These are phyloP conservation scores for Kockovaella imperatae DNA, from an alignment of 768 basidiomycete species.

Conservation along the genomic window DNA sequence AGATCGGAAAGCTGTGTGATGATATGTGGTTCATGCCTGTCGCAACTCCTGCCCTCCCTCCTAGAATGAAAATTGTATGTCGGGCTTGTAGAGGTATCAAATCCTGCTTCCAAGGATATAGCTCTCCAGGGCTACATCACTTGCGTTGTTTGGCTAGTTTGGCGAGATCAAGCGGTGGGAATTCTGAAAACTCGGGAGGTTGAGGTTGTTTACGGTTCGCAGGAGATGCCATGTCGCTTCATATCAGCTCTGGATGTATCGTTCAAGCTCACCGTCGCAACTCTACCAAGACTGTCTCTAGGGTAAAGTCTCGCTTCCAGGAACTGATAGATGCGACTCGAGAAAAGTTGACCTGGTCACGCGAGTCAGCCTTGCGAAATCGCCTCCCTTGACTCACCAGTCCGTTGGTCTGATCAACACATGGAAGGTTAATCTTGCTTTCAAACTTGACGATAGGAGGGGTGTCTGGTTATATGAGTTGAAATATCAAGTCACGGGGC, in stretches of 20 bases:
- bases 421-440: constrained; percentile 87
- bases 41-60: too few species aligned
- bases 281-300: constrained; percentile 87
- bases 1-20: too few species aligned
- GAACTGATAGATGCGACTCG: constrained; percentile 64
- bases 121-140: too few species aligned
- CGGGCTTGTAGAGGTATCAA: too few species aligned
- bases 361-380: not conserved
- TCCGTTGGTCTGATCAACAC: constrained; percentile 64
- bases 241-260: not conserved
- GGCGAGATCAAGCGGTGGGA: constrained; percentile 38
- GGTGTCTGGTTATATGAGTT: constrained; percentile 54
- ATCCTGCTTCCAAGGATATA: too few species aligned
- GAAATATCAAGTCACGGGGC: not conserved
- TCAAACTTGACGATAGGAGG: constrained; percentile 78
- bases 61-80: too few species aligned
- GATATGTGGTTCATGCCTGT: too few species aligned
- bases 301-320: constrained; percentile 69
- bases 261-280: constrained; percentile 65
- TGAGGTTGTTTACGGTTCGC: constrained; percentile 90
- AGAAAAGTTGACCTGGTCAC: constrained; percentile 56
- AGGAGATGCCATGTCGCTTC: constrained; percentile 82
- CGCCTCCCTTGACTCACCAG: constrained; percentile 42
- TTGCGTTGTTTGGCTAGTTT: constrained; percentile 30
- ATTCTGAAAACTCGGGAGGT: constrained; percentile 69